phyloP scores from a whole-genome alignment of 192 early-diverging fungal genomes.

The Anaeromyces robustus region DNA sequence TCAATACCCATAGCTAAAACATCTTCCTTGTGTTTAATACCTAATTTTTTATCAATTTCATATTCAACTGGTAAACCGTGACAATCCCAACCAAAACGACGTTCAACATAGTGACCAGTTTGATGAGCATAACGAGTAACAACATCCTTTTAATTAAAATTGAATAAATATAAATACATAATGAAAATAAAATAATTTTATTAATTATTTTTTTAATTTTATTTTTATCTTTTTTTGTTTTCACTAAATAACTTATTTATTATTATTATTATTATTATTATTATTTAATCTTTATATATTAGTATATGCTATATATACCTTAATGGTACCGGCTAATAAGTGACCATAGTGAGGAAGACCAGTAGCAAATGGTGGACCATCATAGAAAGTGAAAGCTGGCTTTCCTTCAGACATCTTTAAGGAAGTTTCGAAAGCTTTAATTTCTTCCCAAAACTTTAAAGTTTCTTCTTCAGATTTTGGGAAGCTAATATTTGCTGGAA shows the following conservation, averaged over 20 bases:
- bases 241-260: too few relatives aligned
- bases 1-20: slow-evolving; percentile 88
- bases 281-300: too few relatives aligned
- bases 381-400: slow-evolving; percentile 83
- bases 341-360: slow-evolving; percentile 98
- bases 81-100: slow-evolving; percentile 94
- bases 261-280: too few relatives aligned
- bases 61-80: slow-evolving; percentile 89
- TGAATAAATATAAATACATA: too few relatives aligned
- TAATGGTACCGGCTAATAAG: slow-evolving; percentile 95
- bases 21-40: slow-evolving; percentile 73
- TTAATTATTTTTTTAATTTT: too few relatives aligned
- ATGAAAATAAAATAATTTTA: too few relatives aligned
- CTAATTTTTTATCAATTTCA: slow-evolving; percentile 88
- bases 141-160: slow-evolving; percentile 78
- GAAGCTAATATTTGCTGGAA: slow-evolving; percentile 52
- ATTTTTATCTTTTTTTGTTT: too few relatives aligned
- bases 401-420: slow-evolving; percentile 80
- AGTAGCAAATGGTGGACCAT: slow-evolving; percentile 97
- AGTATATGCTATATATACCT: too few relatives aligned
- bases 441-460: slow-evolving; percentile 87
- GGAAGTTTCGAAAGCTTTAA: slow-evolving; percentile 87
- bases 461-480: slow-evolving; percentile 90
- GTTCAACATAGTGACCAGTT: slow-evolving; percentile 94
- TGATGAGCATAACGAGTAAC: slow-evolving; percentile 90